Evolutionary conservation across 768 basidiomycete genomes (phyloP), one percentile per base, ranked within the genome.

Genomic region (Leccinellum luteum): DNA sequence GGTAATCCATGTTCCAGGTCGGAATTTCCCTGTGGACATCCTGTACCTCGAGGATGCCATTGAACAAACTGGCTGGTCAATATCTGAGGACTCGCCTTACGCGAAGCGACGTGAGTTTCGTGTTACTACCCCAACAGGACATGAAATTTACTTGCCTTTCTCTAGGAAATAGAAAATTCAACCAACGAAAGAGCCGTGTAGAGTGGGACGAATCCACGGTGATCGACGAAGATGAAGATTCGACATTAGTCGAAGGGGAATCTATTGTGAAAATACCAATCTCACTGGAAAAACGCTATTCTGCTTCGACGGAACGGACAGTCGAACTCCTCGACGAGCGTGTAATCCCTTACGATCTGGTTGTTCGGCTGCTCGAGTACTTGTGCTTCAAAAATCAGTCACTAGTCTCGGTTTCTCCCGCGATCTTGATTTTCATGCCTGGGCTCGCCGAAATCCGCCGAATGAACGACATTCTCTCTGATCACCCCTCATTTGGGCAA

Each of bases 381-480:
- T 78, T 97, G 8, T 97, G 94, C 69, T 88, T 91, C 63, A 81
- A 85, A 48, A 83, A 89, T 60, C 60, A 64, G 3, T 60, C 70
- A 2, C 80, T 85, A 53, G 53, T 60, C 15, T 55, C 70, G 1
- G 94, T 84, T 73, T 95, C 94, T 3, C 74, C 83, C 3, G 96
- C 96, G 2, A 80, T 92, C 47, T 78, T 99, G 38, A 77, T 99
- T 59, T 99, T 99, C 74, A 85, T 98, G 83, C 95, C 96, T 23
- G 96, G 96, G 43, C 76, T 99, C 59, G 92, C 86, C 31, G 95
- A 97, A 74, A 99, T 99, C 55, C 85, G 95, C 34, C 85, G 89
- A 25, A 71, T 99, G 60, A 87, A 86, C 64, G 95, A 98, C 64
- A 75, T 89, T 49, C 78, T 98, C 25, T 74, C 76, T 45, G 89